Conservation (phyloP, 345 rosid species). For the Eucalyptus tenuipes region DNA sequence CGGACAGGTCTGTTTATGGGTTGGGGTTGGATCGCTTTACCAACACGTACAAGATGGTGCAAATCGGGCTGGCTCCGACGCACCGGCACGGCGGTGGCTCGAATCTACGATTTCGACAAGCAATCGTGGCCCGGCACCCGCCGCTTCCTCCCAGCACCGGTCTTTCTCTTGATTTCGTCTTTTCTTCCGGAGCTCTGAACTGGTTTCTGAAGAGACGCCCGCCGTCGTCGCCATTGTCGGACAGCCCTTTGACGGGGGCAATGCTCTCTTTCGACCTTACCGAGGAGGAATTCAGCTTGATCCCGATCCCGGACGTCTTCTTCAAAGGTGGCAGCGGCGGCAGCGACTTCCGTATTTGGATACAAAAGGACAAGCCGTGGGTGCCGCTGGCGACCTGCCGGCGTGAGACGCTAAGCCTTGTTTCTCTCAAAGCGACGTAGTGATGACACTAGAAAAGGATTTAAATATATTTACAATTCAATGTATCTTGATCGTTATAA, state of each 20-base stretch:
- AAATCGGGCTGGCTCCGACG: neutral
- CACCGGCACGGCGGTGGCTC: neutral
- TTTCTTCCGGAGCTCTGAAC: neutral
- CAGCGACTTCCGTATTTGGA: neutral
- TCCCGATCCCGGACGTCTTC: neutral
- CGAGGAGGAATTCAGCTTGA: neutral
- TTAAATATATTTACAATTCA: neutral
- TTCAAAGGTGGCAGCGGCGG: neutral
- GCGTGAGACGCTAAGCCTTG: neutral
- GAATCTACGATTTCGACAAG: neutral
- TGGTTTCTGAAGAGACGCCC: neutral
- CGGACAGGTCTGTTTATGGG: neutral
- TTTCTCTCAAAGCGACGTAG: neutral
- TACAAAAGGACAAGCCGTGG: neutral
- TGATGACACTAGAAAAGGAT: too few relatives aligned
- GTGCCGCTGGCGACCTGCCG: neutral
- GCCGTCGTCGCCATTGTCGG: accelerated
- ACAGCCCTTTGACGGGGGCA: neutral
- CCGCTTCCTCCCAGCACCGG: accelerated
- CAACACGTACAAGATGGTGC: neutral
- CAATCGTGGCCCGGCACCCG: neutral
- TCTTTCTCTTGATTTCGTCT: neutral
- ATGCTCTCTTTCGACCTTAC: neutral
- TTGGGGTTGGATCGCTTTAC: neutral
- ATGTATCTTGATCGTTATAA: too few relatives aligned